These are phyloP conservation scores for Gracilaria gracilis DNA, from an alignment of 23 red algal genomes.

Conservation along the genomic window DNA sequence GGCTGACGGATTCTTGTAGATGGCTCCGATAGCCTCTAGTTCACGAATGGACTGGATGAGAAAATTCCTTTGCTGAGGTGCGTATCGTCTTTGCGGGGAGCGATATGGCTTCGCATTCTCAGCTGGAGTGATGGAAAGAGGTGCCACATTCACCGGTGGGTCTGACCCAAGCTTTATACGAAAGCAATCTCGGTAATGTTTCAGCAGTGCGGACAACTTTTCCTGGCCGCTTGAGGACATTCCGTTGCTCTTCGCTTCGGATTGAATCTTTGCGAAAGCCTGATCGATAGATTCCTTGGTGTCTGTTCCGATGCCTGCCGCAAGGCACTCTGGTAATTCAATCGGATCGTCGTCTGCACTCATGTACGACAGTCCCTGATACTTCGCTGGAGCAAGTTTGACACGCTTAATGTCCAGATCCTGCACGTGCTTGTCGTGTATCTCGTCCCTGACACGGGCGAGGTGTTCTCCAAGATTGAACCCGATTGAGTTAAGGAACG, in stretches of 20 bases:
- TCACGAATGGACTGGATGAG: not conserved
- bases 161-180: not conserved
- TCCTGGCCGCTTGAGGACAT: too few relatives aligned
- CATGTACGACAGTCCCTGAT: not conserved
- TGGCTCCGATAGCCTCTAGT: slow-evolving; percentile 13
- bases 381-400: not conserved
- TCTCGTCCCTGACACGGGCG: not conserved
- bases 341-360: slow-evolving; percentile 1
- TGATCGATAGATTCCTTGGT: not conserved
- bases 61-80: slow-evolving; percentile 18
- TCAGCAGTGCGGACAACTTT: too few relatives aligned
- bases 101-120: slow-evolving; percentile 8
- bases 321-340: slow-evolving; percentile 14
- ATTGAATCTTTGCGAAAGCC: too few relatives aligned
- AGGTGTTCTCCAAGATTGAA: slow-evolving; percentile 40
- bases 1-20: not conserved
- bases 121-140: not conserved
- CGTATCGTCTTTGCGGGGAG: not conserved
- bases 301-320: slow-evolving; percentile 2
- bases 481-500: slow-evolving; percentile 43
- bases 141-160: not conserved
- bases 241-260: too few relatives aligned
- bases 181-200: too few relatives aligned
- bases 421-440: not conserved
- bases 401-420: not conserved